Percentiles rank a stretch among this genome's conserved stretches.
phyloP scores from a whole-genome alignment of 257 asterid genomes.

The Lithospermum erythrorhizon region DNA sequence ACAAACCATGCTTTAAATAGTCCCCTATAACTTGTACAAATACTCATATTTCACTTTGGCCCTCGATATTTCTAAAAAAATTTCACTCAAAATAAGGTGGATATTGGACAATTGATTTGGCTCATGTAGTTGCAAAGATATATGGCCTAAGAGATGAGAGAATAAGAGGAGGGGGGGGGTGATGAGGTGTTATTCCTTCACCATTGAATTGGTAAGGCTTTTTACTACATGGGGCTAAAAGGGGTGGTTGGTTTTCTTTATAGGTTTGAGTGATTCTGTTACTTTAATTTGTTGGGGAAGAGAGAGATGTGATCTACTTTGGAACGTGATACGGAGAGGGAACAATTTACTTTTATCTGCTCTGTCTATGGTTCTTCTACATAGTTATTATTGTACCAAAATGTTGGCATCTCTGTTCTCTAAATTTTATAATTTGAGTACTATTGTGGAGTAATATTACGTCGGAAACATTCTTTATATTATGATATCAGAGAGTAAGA shows the following conservation, averaged over 20 bases:
- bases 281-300: slow-evolving; percentile 31
- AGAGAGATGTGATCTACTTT: slow-evolving; percentile 13
- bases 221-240: slow-evolving; percentile 29
- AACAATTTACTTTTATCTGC: slow-evolving; percentile 32
- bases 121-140: not conserved
- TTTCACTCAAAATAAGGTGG: no score
- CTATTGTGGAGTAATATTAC: not conserved
- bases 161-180: not conserved
- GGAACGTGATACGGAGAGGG: slow-evolving; percentile 42
- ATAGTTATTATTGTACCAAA: no score
- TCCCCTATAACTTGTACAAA: not conserved
- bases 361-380: slow-evolving; percentile 5
- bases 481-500: no score
- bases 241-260: slow-evolving; percentile 35
- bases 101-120: no score
- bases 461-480: no score
- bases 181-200: not conserved
- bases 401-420: not conserved
- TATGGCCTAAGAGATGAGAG: not conserved
- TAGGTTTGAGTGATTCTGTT: slow-evolving; percentile 38
- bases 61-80: not conserved
- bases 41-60: not conserved
- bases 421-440: slow-evolving; percentile 17
- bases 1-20: not conserved
- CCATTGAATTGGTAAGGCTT: not conserved